phyloP scores from a whole-genome alignment of 177 flowering plant genomes.

The Vitis hybrid region DNA sequence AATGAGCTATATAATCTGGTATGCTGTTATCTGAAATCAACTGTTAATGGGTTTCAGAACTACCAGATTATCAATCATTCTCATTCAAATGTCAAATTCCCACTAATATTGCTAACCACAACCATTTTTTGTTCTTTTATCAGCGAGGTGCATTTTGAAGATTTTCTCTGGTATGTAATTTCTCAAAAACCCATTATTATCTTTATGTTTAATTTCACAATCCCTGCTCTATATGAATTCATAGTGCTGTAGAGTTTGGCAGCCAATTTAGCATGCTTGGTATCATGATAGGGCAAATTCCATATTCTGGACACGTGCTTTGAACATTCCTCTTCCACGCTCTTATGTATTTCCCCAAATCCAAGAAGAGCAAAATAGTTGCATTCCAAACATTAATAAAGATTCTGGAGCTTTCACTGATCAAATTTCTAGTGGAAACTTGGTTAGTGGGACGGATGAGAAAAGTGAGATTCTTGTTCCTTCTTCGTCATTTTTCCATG shows the following conservation, averaged over 20 bases:
- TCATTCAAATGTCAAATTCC: background rate
- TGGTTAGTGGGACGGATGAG: conserved; percentile 20
- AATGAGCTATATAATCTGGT: background rate
- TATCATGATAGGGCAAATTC: conserved; percentile 83
- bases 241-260: background rate
- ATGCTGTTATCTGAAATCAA: background rate
- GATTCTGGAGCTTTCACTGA: conserved; percentile 19
- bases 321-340: conserved; percentile 84
- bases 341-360: conserved; percentile 70
- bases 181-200: background rate
- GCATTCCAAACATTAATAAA: conserved; percentile 12
- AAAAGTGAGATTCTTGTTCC: conserved; percentile 32
- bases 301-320: conserved; percentile 93
- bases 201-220: background rate
- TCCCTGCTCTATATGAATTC: background rate
- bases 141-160: conserved; percentile 83
- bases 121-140: conserved; percentile 23
- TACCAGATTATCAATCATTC: background rate
- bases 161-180: conserved; percentile 84
- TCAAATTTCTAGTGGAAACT: conserved; percentile 28
- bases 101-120: too few species aligned
- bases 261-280: conserved; percentile 9
- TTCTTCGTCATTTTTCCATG: background rate
- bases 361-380: conserved; percentile 32
- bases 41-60: background rate